Conservation (phyloP, 768 basidiomycete species). For the Boletus sensibilis region DNA sequence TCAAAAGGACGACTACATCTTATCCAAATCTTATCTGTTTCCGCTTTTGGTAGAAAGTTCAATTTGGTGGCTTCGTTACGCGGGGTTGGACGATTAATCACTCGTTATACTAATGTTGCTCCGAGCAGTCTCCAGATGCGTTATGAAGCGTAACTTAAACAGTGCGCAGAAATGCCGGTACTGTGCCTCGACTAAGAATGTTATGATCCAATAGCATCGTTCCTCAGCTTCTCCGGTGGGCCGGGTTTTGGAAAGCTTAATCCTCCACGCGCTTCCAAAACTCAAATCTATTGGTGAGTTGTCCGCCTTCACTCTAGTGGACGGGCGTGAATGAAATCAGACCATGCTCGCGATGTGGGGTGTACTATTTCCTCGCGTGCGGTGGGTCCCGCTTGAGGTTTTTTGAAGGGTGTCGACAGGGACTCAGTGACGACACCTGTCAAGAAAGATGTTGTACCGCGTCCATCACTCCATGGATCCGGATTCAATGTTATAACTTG, state of each 20-base stretch:
- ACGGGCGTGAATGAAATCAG: background rate
- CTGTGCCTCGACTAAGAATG: background rate
- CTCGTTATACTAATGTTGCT: background rate
- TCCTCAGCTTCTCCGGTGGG: background rate
- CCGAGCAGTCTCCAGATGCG: background rate
- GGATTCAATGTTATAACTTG: background rate
- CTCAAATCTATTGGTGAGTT: background rate
- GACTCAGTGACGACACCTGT: background rate
- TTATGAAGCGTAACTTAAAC: background rate
- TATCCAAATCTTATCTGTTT: slow-evolving; percentile 5
- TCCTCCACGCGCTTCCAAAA: background rate
- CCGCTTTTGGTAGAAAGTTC: slow-evolving; percentile 4
- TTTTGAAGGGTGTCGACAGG: background rate
- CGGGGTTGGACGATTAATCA: too few relatives aligned
- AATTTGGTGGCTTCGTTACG: background rate
- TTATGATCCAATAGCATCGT: too few relatives aligned
- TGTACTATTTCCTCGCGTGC: background rate
- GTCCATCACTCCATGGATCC: background rate
- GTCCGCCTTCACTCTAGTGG: background rate
- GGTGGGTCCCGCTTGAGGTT: background rate
- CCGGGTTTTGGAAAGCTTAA: background rate
- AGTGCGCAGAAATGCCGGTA: background rate
- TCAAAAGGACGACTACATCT: background rate
- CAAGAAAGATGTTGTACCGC: background rate
- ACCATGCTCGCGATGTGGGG: background rate